Conservation (phyloP, 345 rosid genomes). For the Conringia planisiliqua region DNA sequence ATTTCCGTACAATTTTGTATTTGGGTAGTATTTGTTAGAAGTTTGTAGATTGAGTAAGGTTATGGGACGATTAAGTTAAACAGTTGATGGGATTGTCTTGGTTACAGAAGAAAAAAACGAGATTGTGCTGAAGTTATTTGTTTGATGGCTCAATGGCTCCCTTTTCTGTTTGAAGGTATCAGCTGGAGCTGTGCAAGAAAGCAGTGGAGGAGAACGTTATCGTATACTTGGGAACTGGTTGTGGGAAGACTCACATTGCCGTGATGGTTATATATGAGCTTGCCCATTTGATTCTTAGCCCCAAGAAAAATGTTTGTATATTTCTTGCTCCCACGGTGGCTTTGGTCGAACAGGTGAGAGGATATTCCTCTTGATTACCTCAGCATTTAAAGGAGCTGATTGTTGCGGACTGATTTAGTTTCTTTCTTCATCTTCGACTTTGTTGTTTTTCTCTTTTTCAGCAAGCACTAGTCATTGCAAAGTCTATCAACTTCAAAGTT, state of each 20-base stretch:
- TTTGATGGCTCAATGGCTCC: not conserved
- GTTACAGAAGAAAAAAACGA: not conserved
- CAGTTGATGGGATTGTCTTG: slow-evolving; percentile 6
- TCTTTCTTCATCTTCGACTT: slow-evolving; percentile 18
- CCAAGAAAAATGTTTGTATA: slow-evolving; percentile 56
- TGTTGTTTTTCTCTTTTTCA: slow-evolving; percentile 32
- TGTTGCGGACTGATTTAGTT: not conserved
- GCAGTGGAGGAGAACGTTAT: slow-evolving; percentile 78
- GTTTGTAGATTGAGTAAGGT: not conserved
- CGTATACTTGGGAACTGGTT: slow-evolving; percentile 83
- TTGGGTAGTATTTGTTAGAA: not conserved
- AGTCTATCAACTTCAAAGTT: slow-evolving; percentile 67
- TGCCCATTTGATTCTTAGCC: slow-evolving; percentile 63
- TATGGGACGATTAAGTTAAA: not conserved
- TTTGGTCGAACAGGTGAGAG: slow-evolving; percentile 75
- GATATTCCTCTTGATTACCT: not conserved
- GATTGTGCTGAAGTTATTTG: not conserved
- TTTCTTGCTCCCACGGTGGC: slow-evolving; percentile 95
- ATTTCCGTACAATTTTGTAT: not conserved
- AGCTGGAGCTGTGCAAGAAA: slow-evolving; percentile 77
- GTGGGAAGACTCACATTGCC: slow-evolving; percentile 95
- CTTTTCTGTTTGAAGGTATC: slow-evolving; percentile 53
- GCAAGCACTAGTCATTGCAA: slow-evolving; percentile 89
- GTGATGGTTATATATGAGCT: slow-evolving; percentile 80
- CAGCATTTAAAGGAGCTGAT: not conserved